Conservation (phyloP, 140 eudicot genomes). For the Bidens hawaiensis region DNA sequence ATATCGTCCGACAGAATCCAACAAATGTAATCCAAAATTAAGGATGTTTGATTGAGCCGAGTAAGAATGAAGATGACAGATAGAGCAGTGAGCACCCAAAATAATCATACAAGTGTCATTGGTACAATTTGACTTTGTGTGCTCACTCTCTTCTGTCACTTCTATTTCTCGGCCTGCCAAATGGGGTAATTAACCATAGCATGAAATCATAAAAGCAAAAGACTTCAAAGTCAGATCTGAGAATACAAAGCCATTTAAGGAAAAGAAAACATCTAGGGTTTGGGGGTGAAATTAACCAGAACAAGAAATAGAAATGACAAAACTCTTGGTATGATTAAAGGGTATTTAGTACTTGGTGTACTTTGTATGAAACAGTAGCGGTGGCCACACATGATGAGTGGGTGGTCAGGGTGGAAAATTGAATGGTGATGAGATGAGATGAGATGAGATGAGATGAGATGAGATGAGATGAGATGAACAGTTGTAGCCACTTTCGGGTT, state of each 20-base stretch:
- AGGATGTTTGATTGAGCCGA: no score
- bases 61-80: conserved; percentile 41
- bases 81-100: conserved; percentile 78
- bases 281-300: background rate
- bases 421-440: no score
- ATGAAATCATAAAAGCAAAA: no score
- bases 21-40: no score
- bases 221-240: conserved; percentile 57
- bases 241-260: conserved; percentile 17
- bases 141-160: conserved; percentile 75
- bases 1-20: no score
- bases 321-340: background rate
- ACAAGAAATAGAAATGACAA: background rate
- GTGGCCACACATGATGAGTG: conserved; percentile 13
- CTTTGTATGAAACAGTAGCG: conserved; percentile 33
- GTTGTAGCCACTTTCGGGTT: conserved; percentile 23
- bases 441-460: no score
- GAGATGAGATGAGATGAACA: conserved; percentile 22
- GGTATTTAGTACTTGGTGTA: conserved; percentile 9
- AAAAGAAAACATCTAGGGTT: conserved; percentile 26
- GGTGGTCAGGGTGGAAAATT: conserved; percentile 17
- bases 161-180: conserved; percentile 8
- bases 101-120: conserved; percentile 39
- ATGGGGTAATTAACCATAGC: conserved; percentile 7
- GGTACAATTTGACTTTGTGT: no score